Percentiles rank a stretch among this genome's conserved stretches.
phyloP scores from a whole-genome alignment of 805 yeast species.

The Candida fluviatilis region DNA sequence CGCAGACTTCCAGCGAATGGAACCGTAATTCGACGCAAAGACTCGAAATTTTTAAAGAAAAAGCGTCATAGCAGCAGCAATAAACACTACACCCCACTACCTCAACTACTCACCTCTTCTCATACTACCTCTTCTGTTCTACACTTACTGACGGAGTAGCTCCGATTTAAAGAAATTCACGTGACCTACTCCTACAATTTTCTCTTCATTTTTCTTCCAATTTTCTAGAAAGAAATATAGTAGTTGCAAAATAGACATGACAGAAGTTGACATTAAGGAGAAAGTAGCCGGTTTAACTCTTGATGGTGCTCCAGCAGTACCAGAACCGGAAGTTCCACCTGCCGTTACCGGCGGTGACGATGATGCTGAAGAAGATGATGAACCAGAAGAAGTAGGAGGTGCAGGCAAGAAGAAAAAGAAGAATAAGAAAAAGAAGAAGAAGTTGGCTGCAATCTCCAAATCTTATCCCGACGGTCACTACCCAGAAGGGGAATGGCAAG shows the following conservation, averaged over 20 bases:
- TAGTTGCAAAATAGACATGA: background rate
- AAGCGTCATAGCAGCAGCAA: too few relatives aligned
- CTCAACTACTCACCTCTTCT: too few relatives aligned
- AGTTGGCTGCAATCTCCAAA: constrained; percentile 59
- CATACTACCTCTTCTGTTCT: too few relatives aligned
- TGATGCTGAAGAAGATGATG: constrained; percentile 45
- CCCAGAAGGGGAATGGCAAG: constrained; percentile 87
- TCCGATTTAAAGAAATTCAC: too few relatives aligned
- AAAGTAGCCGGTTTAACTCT: constrained; percentile 10
- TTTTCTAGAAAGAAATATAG: too few relatives aligned
- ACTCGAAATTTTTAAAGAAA: too few relatives aligned
- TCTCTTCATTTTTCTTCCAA: too few relatives aligned
- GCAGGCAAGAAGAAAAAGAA: constrained; percentile 31
- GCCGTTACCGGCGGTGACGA: constrained; percentile 4
- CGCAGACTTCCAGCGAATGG: too few relatives aligned
- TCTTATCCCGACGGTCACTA: constrained; percentile 67
- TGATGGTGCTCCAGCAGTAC: constrained; percentile 2
- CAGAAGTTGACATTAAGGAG: constrained; percentile 8
- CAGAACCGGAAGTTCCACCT: constrained; percentile 5
- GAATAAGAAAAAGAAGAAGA: constrained; percentile 49
- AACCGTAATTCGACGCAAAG: too few relatives aligned
- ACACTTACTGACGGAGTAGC: too few relatives aligned
- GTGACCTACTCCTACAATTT: too few relatives aligned
- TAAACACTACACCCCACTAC: too few relatives aligned
- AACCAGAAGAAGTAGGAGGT: constrained; percentile 23